These are phyloP conservation scores for Pythium monospermum DNA, from an alignment of 352 stramenopile genomes.

Conservation along the genomic window DNA sequence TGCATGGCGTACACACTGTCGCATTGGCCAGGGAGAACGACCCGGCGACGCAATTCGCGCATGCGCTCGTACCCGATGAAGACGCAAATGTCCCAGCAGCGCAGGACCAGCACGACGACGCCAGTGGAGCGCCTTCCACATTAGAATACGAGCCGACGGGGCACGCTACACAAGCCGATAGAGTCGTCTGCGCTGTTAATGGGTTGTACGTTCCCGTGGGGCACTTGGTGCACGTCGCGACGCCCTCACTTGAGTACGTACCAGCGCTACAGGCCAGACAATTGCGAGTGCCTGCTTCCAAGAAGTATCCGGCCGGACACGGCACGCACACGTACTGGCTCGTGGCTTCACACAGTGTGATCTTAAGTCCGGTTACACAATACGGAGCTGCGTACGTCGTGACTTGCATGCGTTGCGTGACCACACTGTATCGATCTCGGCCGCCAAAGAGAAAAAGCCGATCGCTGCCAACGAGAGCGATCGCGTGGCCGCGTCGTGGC, in stretches of 20 bases:
- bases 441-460: slow-evolving; percentile 57
- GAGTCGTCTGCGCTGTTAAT: slow-evolving; percentile 29
- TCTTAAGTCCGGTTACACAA: slow-evolving; percentile 38
- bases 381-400: slow-evolving; percentile 50
- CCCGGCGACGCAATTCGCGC: slow-evolving; percentile 22
- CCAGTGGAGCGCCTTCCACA: slow-evolving; percentile 24
- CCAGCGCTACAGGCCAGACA: slow-evolving; percentile 41
- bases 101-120: slow-evolving; percentile 28
- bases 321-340: slow-evolving; percentile 60
- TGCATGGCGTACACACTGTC: slow-evolving; percentile 33
- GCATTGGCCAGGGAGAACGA: slow-evolving; percentile 41
- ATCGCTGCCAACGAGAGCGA: slow-evolving; percentile 35
- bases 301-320: slow-evolving; percentile 49
- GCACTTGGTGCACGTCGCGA: slow-evolving; percentile 41
- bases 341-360: slow-evolving; percentile 44
- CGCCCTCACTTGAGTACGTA: slow-evolving; percentile 37
- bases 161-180: slow-evolving; percentile 38
- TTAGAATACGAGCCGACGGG: slow-evolving; percentile 44
- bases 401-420: slow-evolving; percentile 44
- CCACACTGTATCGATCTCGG: slow-evolving; percentile 54
- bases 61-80: slow-evolving; percentile 15
- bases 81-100: slow-evolving; percentile 26
- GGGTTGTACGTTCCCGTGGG: slow-evolving; percentile 46
- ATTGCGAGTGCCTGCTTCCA: slow-evolving; percentile 47
- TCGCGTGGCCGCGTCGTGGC: slow-evolving; percentile 43